Evolutionary conservation across 345 rosid genomes (phyloP).

Genomic region (Litchi chinensis): DNA sequence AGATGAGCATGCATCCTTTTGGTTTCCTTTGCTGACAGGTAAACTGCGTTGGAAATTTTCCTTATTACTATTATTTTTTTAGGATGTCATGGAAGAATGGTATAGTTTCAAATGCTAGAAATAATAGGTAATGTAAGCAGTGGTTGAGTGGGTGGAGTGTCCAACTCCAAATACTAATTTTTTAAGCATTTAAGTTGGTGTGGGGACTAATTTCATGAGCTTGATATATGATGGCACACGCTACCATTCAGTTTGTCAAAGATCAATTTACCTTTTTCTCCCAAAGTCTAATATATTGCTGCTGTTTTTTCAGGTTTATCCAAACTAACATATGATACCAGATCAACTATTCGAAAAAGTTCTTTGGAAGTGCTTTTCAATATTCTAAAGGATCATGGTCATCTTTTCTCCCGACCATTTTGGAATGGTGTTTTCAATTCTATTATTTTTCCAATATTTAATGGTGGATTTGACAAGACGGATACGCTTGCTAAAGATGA

Average conservation of each 20-base stretch:
- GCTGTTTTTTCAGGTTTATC: conserved; percentile 75
- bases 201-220: not conserved
- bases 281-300: conserved; percentile 2
- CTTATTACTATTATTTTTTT: not conserved
- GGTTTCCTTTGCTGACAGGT: conserved; percentile 98
- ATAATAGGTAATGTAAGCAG: not conserved
- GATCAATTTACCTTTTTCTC: conserved; percentile 14
- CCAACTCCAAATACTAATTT: not conserved
- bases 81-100: not conserved
- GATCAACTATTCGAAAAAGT: conserved; percentile 82
- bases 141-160: not conserved
- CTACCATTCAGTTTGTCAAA: not conserved
- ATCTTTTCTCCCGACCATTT: conserved; percentile 76
- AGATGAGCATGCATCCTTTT: conserved; percentile 83
- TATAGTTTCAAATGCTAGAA: not conserved
- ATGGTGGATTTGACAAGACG: conserved; percentile 43
- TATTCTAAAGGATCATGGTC: conserved; percentile 95
- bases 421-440: conserved; percentile 67
- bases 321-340: conserved; percentile 78
- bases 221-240: not conserved
- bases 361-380: conserved; percentile 91
- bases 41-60: conserved; percentile 22
- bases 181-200: not conserved
- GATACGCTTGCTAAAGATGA: conserved; percentile 46
- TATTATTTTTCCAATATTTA: conserved; percentile 68